These are phyloP conservation scores for Pythium insidiosum DNA, from an alignment of 352 stramenopile species.

Conservation along the genomic window DNA sequence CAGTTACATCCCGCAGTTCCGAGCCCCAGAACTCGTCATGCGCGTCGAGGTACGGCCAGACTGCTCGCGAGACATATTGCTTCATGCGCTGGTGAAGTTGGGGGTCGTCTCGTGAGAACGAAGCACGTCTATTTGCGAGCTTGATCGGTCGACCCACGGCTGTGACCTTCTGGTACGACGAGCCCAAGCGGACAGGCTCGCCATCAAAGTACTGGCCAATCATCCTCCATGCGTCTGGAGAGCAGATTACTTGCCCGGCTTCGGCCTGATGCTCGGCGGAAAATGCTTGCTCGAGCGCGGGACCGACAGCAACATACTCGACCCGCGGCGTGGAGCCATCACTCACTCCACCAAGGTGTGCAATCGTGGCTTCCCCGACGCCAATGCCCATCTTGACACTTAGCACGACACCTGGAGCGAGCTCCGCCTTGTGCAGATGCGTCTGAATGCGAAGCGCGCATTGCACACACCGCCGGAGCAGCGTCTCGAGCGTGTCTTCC, in stretches of 20 bases:
- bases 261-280: slow-evolving; percentile 80
- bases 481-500: slow-evolving; percentile 78
- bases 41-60: slow-evolving; percentile 88
- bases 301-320: slow-evolving; percentile 89
- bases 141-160: slow-evolving; percentile 50
- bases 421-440: slow-evolving; percentile 80
- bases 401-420: slow-evolving; percentile 81
- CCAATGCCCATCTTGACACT: slow-evolving; percentile 94
- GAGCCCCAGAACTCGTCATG: slow-evolving; percentile 92
- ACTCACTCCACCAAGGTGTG: slow-evolving; percentile 84
- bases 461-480: slow-evolving; percentile 79
- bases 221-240: slow-evolving; percentile 70
- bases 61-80: slow-evolving; percentile 87
- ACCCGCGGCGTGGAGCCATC: slow-evolving; percentile 75
- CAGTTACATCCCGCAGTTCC: slow-evolving; percentile 86
- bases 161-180: slow-evolving; percentile 52
- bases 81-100: slow-evolving; percentile 84
- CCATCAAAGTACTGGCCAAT: slow-evolving; percentile 58
- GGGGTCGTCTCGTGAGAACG: slow-evolving; percentile 68
- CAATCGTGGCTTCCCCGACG: slow-evolving; percentile 79
- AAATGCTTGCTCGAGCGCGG: slow-evolving; percentile 89
- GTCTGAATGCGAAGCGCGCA: slow-evolving; percentile 88
- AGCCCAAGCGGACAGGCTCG: slow-evolving; percentile 20
- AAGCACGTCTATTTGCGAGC: slow-evolving; percentile 57
- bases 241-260: slow-evolving; percentile 88